Evolutionary conservation across 805 yeast genomes (phyloP).

Genomic region (Millerozyma acaciae): DNA sequence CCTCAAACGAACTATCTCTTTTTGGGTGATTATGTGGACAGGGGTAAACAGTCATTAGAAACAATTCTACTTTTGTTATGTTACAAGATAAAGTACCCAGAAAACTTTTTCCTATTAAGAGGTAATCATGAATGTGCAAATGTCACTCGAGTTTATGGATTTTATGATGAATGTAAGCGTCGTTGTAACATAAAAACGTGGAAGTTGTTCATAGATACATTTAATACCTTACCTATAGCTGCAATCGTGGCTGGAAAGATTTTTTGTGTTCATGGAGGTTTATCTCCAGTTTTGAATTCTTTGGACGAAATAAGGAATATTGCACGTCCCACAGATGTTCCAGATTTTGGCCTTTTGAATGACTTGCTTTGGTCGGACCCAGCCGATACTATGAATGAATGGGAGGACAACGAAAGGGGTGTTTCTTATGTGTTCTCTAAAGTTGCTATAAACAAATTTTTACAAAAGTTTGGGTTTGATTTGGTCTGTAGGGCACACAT

Average conservation of each 20-base stretch:
- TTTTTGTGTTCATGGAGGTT: constrained; percentile 86
- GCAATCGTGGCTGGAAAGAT: constrained; percentile 95
- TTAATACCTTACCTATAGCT: constrained; percentile 92
- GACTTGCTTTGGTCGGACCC: constrained; percentile 85
- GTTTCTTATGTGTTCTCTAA: constrained; percentile 77
- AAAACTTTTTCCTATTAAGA: constrained; percentile 84
- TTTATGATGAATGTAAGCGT: constrained; percentile 96
- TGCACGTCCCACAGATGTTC: constrained; percentile 82
- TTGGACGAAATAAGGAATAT: constrained; percentile 73
- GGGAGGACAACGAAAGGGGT: constrained; percentile 88
- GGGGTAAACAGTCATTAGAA: constrained; percentile 95
- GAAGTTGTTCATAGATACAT: constrained; percentile 91
- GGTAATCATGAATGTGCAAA: constrained; percentile 98
- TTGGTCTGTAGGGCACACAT: constrained; percentile 82
- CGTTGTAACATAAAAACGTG: constrained; percentile 89
- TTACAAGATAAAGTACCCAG: constrained; percentile 95
- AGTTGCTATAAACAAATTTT: constrained; percentile 74
- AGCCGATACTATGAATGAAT: constrained; percentile 74
- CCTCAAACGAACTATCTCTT: constrained; percentile 90
- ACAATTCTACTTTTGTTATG: constrained; percentile 84
- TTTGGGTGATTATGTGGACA: constrained; percentile 94
- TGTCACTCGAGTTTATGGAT: constrained; percentile 94
- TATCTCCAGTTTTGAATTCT: constrained; percentile 67
- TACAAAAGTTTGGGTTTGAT: constrained; percentile 72
- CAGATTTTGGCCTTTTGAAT: constrained; percentile 74